Base-by-base conservation (phyloP, 2,329 filamentous ascomycete species). In the Scleromitrula shiraiana region DNA sequence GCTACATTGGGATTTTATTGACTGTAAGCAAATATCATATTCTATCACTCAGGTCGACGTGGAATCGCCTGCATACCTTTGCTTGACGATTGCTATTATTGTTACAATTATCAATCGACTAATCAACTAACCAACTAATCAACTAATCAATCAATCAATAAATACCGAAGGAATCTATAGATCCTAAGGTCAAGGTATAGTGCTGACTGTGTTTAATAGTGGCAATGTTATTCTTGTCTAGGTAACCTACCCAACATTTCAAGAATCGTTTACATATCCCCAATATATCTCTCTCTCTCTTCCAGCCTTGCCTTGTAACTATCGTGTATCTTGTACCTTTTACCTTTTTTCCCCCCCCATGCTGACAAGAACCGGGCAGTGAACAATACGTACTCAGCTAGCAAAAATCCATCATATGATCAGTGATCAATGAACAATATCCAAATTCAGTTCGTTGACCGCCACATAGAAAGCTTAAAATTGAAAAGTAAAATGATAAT, bases 401-500 rank as follows among this genome's bases (percentile, higher is more conserved):
- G 32, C 27, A 41, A 46, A 38, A 36, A 27, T 47, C 17, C 10
- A 47, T 47, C 45, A 47, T 47, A 42, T 47, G 45, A 42, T 36
- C 45, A 47, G 9, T 38, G 17, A 7, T 45, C 23, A 23, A 33
- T 12, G 39, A 22, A n/a, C 35, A 38, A 38, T 38, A 14, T 7
- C 4, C 35, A 7, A 38, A 38, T 38, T 10, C 35, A 38, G 14
- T 38, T 22, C 35, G 19, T 23, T 38, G 35, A 38, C 35, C 19
- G 35, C 35, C 20, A 24, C 10, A 14, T n/a, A 14, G 7, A 37
- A 23, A 20, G 15, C 15, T 37, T 17, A 37, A 37, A 37, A 37
- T 10, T 4, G 17, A 22, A 22, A 37, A 36, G 19, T 4, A 30
- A 30, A 30, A 30, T 4, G 10, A 35, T 15, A 10, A 47, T 47